Conservation (phyloP, 2,329 filamentous ascomycete species). For the Onygenales sp. region DNA sequence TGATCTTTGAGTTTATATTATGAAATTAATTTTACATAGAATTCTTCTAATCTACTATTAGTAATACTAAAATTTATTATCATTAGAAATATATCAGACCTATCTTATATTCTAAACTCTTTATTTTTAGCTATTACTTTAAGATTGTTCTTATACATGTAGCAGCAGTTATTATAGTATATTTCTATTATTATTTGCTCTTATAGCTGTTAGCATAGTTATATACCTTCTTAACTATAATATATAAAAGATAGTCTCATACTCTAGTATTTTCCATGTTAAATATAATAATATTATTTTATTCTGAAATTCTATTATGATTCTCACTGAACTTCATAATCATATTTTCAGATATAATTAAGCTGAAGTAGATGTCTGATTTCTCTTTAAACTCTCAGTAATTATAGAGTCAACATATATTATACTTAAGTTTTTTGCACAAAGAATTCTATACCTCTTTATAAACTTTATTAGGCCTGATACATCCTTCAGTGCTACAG, state of each 20-base stretch:
- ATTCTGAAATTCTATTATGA: background rate
- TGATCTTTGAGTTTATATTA: background rate
- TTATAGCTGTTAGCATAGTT: background rate
- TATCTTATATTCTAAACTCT: background rate
- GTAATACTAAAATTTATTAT: background rate
- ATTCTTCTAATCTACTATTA: background rate
- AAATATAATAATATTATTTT: background rate
- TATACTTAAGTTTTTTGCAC: background rate
- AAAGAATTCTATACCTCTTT: background rate
- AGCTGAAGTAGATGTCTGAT: background rate
- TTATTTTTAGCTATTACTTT: background rate
- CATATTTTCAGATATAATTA: background rate
- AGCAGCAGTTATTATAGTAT: background rate
- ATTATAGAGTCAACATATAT: background rate
- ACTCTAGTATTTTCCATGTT: background rate
- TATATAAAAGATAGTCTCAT: background rate
- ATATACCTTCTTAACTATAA: background rate
- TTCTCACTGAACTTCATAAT: background rate
- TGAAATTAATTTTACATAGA: background rate
- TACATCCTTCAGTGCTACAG: background rate
- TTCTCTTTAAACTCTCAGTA: background rate
- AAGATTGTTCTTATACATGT: background rate
- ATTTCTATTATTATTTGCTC: background rate
- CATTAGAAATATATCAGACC: background rate
- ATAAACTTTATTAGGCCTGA: no score